These are phyloP conservation scores for Cladosporium sp. DNA, from an alignment of 2,329 filamentous ascomycete genomes.

Conservation along the genomic window DNA sequence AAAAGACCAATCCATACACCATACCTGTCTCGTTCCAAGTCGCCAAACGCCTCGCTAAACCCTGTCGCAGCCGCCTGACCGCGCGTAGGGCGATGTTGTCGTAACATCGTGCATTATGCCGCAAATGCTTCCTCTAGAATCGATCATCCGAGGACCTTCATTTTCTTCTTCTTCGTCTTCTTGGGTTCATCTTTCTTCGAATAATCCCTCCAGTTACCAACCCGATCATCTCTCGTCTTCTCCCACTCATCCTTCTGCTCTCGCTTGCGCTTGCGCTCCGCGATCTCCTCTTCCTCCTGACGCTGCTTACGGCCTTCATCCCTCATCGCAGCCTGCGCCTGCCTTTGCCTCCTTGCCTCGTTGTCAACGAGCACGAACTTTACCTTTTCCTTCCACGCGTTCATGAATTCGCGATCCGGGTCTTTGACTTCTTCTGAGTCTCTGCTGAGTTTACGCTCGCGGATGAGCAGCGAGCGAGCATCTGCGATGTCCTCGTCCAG, in stretches of 20 bases:
- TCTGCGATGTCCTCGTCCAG: conserved; percentile 95
- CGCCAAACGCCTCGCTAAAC: conserved; percentile 9
- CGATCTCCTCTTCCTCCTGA: conserved; percentile 77
- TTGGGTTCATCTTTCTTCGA: conserved; percentile 51
- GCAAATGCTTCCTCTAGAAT: too few relatives aligned
- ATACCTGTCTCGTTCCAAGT: neutral
- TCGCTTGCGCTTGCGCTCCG: conserved; percentile 55
- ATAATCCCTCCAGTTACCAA: conserved; percentile 90
- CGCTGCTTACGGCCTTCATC: conserved; percentile 88
- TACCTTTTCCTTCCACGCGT: conserved; percentile 84
- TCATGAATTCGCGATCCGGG: conserved; percentile 67
- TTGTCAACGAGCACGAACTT: conserved; percentile 88
- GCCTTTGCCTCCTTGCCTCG: conserved; percentile 74
- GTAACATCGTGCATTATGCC: neutral
- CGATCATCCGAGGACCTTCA: conserved; percentile 10
- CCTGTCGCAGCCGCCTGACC: neutral
- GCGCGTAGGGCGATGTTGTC: neutral
- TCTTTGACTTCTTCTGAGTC: conserved; percentile 77
- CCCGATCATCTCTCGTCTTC: conserved; percentile 80
- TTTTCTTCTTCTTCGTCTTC: conserved; percentile 12
- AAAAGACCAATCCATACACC: too few relatives aligned
- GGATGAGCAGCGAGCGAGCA: conserved; percentile 87
- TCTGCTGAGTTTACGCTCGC: conserved; percentile 86
- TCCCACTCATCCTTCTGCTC: conserved; percentile 97
- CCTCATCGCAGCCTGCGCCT: conserved; percentile 90